Conservation (phyloP, 176 grass and related monocot species). For the Cenchrus americanus region DNA sequence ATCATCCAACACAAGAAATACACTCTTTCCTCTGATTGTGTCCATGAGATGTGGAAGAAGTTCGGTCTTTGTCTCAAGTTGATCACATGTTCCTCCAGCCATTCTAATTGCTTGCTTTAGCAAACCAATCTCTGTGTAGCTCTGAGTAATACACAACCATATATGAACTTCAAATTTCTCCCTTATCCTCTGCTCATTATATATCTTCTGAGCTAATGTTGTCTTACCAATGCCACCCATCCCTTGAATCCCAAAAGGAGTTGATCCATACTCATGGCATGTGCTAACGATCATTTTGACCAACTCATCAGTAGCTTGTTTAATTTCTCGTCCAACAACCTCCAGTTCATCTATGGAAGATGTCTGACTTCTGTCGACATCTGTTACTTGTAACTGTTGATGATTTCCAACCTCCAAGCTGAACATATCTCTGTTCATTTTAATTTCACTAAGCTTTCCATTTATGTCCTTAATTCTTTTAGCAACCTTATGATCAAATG, state of each 20-base stretch:
- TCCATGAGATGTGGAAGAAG: background rate
- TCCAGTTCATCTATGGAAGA: conserved; percentile 39
- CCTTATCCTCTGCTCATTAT: conserved; percentile 25
- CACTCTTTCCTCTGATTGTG: conserved; percentile 4
- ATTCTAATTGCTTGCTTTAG: conserved; percentile 32
- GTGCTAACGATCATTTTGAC: conserved; percentile 18
- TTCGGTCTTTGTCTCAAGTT: background rate
- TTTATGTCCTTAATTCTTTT: conserved; percentile 39
- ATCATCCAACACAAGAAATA: conserved; percentile 51
- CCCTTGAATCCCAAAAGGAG: conserved; percentile 27
- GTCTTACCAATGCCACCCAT: conserved; percentile 66
- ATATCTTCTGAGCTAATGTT: conserved; percentile 53
- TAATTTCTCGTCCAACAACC: conserved; percentile 37
- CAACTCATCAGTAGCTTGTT: conserved; percentile 12
- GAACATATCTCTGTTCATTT: background rate
- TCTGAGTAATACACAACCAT: conserved; percentile 52
- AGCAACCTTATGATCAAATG: background rate
- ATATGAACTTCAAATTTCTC: conserved; percentile 30
- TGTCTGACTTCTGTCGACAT: background rate
- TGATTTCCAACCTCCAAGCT: background rate
- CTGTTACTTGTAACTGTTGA: background rate
- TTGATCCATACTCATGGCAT: background rate
- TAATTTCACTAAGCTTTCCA: conserved; percentile 17
- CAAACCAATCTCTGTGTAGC: conserved; percentile 6
- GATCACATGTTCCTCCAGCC: background rate